These are phyloP conservation scores for Scheffersomyces lignicola DNA, from an alignment of 1,139 yeast genomes.

Conservation along the genomic window DNA sequence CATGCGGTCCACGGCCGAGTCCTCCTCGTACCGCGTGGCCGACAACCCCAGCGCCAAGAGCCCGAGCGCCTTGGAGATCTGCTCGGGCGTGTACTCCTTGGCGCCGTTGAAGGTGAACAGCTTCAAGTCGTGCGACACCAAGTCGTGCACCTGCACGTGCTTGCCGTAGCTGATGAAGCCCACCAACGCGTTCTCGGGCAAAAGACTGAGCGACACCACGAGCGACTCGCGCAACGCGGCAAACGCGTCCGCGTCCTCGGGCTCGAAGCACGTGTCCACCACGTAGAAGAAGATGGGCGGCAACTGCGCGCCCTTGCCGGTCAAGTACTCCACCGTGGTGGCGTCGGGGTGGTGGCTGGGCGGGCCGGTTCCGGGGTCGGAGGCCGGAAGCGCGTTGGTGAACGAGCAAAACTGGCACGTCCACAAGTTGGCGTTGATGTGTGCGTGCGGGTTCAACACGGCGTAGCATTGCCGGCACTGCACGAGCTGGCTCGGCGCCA, in stretches of 20 bases:
- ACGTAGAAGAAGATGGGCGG: conserved; percentile 62
- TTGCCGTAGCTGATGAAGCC: conserved; percentile 66
- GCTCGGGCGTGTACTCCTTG: conserved; percentile 53
- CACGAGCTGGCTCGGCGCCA: conserved; percentile 26
- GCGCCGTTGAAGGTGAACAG: conserved; percentile 56
- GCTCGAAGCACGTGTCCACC: conserved; percentile 65
- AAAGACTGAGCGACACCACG: conserved; percentile 49
- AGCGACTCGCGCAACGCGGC: conserved; percentile 57
- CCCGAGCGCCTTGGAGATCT: conserved; percentile 55
- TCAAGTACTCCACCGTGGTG: conserved; percentile 61
- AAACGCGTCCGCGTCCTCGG: conserved; percentile 40
- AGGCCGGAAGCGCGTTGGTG: conserved; percentile 44
- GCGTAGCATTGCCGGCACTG: conserved; percentile 62
- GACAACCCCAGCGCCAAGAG: conserved; percentile 43
- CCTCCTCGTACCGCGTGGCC: conserved; percentile 9
- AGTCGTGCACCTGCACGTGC: conserved; percentile 62
- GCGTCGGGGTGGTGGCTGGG: conserved; percentile 38
- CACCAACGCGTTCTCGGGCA: conserved; percentile 61
- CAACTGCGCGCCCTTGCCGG: conserved; percentile 42
- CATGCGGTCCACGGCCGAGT: conserved; percentile 13
- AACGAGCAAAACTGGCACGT: conserved; percentile 61
- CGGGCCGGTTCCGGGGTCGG: conserved; percentile 22
- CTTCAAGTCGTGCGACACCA: conserved; percentile 31
- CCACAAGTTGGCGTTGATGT: conserved; percentile 49
- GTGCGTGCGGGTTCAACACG: conserved; percentile 58